phyloP scores from a whole-genome alignment of 768 basidiomycete genomes.

The Mycena alexandri region DNA sequence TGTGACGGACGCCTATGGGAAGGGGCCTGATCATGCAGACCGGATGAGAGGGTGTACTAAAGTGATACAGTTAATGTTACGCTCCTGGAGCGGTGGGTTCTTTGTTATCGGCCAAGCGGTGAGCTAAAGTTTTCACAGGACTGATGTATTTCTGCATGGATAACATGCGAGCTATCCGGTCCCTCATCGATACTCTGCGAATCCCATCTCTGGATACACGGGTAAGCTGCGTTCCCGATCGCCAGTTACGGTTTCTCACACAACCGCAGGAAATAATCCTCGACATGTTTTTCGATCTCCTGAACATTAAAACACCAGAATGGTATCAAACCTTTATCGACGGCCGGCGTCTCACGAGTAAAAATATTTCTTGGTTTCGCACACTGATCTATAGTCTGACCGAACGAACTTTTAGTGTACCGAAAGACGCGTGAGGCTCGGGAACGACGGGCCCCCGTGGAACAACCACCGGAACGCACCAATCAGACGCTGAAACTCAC shows the following conservation, averaged over 20 bases:
- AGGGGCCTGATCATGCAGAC: slow-evolving; percentile 81
- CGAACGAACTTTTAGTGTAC: slow-evolving; percentile 65
- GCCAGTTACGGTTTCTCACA: slow-evolving; percentile 14
- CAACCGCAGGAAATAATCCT: slow-evolving; percentile 84
- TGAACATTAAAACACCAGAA: slow-evolving; percentile 92
- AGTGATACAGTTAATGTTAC: slow-evolving; percentile 85
- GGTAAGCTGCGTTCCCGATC: slow-evolving; percentile 58
- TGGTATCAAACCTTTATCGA: slow-evolving; percentile 96
- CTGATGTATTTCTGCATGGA: slow-evolving; percentile 95
- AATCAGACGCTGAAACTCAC: slow-evolving; percentile 80
- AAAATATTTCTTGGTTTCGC: slow-evolving; percentile 41
- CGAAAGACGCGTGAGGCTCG: slow-evolving; percentile 63
- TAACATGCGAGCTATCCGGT: slow-evolving; percentile 86
- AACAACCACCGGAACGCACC: slow-evolving; percentile 57
- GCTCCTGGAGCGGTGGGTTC: slow-evolving; percentile 91
- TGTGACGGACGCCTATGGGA: slow-evolving; percentile 94
- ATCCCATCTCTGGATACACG: slow-evolving; percentile 91
- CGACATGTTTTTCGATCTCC: slow-evolving; percentile 93
- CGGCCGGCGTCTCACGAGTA: slow-evolving; percentile 89
- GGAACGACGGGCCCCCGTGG: slow-evolving; percentile 49
- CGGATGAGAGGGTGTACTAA: slow-evolving; percentile 82
- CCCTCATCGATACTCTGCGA: slow-evolving; percentile 85
- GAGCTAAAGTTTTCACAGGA: slow-evolving; percentile 56
- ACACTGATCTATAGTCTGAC: slow-evolving; percentile 1
- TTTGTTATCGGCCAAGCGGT: neutral